Conservation (phyloP, 2,329 filamentous ascomycete species). For the Alternaria arborescens region DNA sequence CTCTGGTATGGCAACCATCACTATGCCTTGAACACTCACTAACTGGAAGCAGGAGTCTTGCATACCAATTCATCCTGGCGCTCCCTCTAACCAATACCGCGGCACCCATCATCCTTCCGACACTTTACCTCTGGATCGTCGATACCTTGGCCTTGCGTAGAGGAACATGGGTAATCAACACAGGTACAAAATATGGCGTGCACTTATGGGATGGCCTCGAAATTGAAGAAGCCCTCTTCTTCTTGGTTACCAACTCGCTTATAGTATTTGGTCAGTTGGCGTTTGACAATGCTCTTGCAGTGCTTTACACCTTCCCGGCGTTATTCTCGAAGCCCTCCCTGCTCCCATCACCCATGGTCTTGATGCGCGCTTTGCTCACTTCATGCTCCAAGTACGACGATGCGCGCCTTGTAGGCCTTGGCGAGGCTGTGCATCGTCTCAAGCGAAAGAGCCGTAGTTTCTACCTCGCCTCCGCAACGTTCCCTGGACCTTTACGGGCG, state of each 20-base stretch:
- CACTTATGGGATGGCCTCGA: conserved; percentile 72
- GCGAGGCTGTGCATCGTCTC: conserved; percentile 67
- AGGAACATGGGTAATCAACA: conserved; percentile 76
- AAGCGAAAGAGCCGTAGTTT: conserved; percentile 75
- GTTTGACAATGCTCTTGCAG: conserved; percentile 73
- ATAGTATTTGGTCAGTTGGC: conserved; percentile 74
- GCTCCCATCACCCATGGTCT: conserved; percentile 58
- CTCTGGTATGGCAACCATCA: conserved; percentile 60
- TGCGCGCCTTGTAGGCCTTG: conserved; percentile 64
- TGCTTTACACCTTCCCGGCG: conserved; percentile 69
- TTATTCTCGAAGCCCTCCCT: conserved; percentile 62
- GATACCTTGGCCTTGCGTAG: conserved; percentile 72
- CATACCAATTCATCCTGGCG: conserved; percentile 69
- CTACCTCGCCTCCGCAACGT: conserved; percentile 74
- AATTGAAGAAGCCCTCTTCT: conserved; percentile 78
- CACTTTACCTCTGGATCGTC: conserved; percentile 75
- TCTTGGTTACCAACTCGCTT: conserved; percentile 72
- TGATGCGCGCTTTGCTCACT: conserved; percentile 63
- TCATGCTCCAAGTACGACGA: conserved; percentile 64
- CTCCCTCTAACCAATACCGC: conserved; percentile 67
- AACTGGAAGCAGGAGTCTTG: conserved; percentile 59
- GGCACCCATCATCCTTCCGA: conserved; percentile 69
- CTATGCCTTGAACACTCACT: not conserved
- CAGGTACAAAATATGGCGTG: conserved; percentile 71
- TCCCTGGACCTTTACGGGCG: conserved; percentile 71